Conservation (phyloP, 805 yeast genomes). For the Ogataea nitratoaversa region DNA sequence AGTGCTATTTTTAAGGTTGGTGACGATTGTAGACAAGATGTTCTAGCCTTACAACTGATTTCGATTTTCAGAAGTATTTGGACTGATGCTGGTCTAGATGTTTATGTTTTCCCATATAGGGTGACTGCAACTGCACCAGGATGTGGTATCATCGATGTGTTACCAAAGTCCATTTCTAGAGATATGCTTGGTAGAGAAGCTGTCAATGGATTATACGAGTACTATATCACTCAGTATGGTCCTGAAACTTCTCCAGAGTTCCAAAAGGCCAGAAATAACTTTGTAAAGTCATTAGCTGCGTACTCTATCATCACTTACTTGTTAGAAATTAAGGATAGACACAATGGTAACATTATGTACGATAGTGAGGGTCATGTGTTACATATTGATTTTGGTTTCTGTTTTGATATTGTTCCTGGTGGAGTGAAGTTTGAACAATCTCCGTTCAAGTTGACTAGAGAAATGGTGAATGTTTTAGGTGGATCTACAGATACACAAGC, state of each 20-base stretch:
- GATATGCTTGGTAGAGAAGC: constrained; percentile 99
- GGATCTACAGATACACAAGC: constrained; percentile 82
- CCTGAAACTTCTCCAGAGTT: constrained; percentile 87
- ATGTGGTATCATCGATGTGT: constrained; percentile 96
- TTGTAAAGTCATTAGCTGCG: constrained; percentile 91
- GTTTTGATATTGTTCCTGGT: constrained; percentile 98
- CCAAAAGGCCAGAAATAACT: constrained; percentile 88
- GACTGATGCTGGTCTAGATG: constrained; percentile 82
- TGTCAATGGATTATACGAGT: constrained; percentile 92
- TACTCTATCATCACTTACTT: constrained; percentile 88
- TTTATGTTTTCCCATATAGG: constrained; percentile 87
- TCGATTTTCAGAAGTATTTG: constrained; percentile 90
- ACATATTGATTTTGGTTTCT: constrained; percentile 97
- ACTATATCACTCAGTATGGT: constrained; percentile 87
- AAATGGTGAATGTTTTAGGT: constrained; percentile 96
- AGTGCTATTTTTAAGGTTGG: constrained; percentile 98
- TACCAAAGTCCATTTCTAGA: constrained; percentile 91
- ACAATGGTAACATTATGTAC: constrained; percentile 96
- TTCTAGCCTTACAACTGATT: constrained; percentile 85
- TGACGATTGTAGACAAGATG: constrained; percentile 98
- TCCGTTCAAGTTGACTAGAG: constrained; percentile 93
- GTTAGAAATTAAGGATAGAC: constrained; percentile 94
- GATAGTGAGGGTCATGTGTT: constrained; percentile 92
- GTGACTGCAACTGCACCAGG: constrained; percentile 99
- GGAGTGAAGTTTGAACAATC: constrained; percentile 98